phyloP scores from a whole-genome alignment of 1,284 basidiomycete species.

The Tilletia horrida region DNA sequence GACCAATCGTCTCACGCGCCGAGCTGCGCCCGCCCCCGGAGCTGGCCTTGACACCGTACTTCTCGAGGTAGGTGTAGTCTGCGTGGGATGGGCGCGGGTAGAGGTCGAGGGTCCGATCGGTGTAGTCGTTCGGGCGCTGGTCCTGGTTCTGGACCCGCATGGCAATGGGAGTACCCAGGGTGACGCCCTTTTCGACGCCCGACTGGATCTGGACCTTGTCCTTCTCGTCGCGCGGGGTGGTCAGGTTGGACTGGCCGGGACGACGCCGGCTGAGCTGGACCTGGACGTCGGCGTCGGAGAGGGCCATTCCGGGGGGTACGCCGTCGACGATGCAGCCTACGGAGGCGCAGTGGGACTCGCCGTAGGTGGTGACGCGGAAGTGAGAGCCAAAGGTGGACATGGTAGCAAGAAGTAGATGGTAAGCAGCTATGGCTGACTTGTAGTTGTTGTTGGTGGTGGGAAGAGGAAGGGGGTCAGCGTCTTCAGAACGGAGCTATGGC shows the following conservation, averaged over 20 bases:
- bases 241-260: slow-evolving; percentile 93
- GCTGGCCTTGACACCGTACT: slow-evolving; percentile 95
- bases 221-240: slow-evolving; percentile 93
- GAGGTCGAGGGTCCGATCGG: slow-evolving; percentile 78
- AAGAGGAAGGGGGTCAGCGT: background rate
- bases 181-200: slow-evolving; percentile 87
- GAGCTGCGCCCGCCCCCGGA: slow-evolving; percentile 90
- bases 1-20: slow-evolving; percentile 93
- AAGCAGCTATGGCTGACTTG: background rate
- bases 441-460: background rate
- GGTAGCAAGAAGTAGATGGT: slow-evolving; percentile 19
- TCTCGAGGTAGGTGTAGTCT: slow-evolving; percentile 96
- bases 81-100: slow-evolving; percentile 97
- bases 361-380: slow-evolving; percentile 94
- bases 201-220: slow-evolving; percentile 92
- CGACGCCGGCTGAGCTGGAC: slow-evolving; percentile 83
- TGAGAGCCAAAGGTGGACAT: slow-evolving; percentile 91
- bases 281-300: slow-evolving; percentile 82
- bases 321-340: slow-evolving; percentile 98
- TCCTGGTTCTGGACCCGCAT: slow-evolving; percentile 96
- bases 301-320: slow-evolving; percentile 82
- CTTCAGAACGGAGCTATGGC: slow-evolving; percentile 17
- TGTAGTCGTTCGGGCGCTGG: slow-evolving; percentile 96
- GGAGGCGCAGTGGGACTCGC: slow-evolving; percentile 94
- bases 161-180: slow-evolving; percentile 93